These are phyloP conservation scores for Aspergillus fijiensis DNA, from an alignment of 2,329 filamentous ascomycete species.

Conservation along the genomic window DNA sequence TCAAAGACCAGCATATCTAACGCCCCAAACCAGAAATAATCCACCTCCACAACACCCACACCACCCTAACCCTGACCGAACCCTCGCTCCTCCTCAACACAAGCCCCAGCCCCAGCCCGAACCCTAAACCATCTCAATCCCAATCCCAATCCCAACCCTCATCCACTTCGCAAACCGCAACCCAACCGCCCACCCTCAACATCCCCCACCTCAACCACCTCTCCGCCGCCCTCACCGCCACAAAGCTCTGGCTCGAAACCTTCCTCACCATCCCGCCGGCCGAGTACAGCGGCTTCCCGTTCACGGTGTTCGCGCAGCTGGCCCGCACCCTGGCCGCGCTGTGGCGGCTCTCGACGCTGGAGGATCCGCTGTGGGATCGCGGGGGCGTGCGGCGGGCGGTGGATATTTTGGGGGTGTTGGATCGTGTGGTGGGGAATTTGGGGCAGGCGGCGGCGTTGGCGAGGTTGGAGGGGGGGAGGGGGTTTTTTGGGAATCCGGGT, in stretches of 20 bases:
- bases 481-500: background rate
- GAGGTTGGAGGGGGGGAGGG: background rate
- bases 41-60: conserved; percentile 9
- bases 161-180: background rate
- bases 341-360: conserved; percentile 8
- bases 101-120: background rate
- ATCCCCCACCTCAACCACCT: conserved; percentile 3
- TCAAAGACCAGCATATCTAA: background rate
- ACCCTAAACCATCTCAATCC: no score
- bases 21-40: conserved; percentile 3
- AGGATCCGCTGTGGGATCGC: conserved; percentile 9
- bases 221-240: conserved; percentile 7
- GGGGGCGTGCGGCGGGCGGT: background rate
- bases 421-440: conserved; percentile 6
- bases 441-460: conserved; percentile 6
- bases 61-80: conserved; percentile 3
- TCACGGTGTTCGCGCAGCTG: conserved; percentile 9
- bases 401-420: conserved; percentile 1
- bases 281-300: conserved; percentile 8
- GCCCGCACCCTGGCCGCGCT: conserved; percentile 6
- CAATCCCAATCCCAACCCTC: background rate
- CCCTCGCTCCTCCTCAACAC: conserved; percentile 1
- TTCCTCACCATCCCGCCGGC: conserved; percentile 9
- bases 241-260: conserved; percentile 9
- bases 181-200: background rate